Base-by-base conservation (phyloP, 31 red algal genomes). In the Asparagopsis taxiformis region DNA sequence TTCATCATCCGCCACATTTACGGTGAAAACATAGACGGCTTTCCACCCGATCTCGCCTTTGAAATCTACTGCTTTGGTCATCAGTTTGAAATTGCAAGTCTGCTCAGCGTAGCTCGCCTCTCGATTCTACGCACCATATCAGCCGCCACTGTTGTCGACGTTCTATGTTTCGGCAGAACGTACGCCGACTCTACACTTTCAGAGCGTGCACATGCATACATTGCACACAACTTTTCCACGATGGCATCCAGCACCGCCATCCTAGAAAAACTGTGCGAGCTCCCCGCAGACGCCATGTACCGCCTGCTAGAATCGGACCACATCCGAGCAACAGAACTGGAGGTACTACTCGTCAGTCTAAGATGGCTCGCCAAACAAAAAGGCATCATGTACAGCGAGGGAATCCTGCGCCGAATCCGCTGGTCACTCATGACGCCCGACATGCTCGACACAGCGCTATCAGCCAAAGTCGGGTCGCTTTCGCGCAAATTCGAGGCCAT, bases 1-100 rank as follows among this genome's bases (percentile, higher is more conserved):
- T 29, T 68, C 20, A 49, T 30, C 31, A 49, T 68, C 34, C 65
- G 65, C 44, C 65, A 68, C 35, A 68, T 68, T 22, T 68, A 68
- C 19, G 65, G 65, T 5, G 65, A 68, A 49, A 28, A 51, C 13
- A 52, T 68, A 13, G 3, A 8, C 4, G 36, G 34, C 19, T 51
- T 23, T 4, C n/a, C 44, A 2, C 26, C 31, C 2, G 30, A 11
- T 2, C n/a, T 34, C 1, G 44, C 41, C 11, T 68, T 68, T 51
- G 65, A 31, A 2, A 17, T 52, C 11, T 68, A 68, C 35, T 20
- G 43, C 20, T 68, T 68, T 68, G 44, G 65, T 16, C 65, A 68
- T 31, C 65, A 52, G 65, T 68, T 48, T 51, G 44, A 68, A 16
- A 30, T 68, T 23, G 21, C 44, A 0, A 51, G 65, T 30, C 13